Conservation (phyloP, 2,329 filamentous ascomycete species). For the Aureobasidium vineae region DNA sequence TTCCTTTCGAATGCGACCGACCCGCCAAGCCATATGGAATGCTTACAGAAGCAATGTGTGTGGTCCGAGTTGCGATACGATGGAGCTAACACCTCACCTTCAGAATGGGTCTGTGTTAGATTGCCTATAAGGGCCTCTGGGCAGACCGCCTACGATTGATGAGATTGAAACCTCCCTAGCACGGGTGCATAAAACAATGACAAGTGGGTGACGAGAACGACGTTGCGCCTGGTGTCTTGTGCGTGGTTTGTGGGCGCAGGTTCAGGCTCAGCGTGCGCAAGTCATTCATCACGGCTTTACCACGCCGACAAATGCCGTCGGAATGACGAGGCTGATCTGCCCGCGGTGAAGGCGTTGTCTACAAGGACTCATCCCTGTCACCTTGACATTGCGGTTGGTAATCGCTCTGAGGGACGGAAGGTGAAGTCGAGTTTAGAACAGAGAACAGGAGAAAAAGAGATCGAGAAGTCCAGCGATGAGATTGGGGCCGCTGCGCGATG, state of each 20-base stretch:
- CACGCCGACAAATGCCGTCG: slow-evolving; percentile 22
- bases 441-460: neutral
- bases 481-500: neutral
- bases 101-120: slow-evolving; percentile 1
- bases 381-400: neutral
- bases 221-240: slow-evolving; percentile 16
- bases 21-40: slow-evolving; percentile 23
- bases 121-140: slow-evolving; percentile 10
- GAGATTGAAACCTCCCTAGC: slow-evolving; percentile 5
- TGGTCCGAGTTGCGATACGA: slow-evolving; percentile 19
- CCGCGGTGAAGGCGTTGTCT: slow-evolving; percentile 3
- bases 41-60: slow-evolving; percentile 14
- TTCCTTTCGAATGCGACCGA: slow-evolving; percentile 3
- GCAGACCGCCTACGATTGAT: slow-evolving; percentile 5
- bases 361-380: slow-evolving; percentile 9
- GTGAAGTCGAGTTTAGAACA: neutral
- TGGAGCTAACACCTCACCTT: slow-evolving; percentile 24
- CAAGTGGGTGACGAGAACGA: slow-evolving; percentile 12
- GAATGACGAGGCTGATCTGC: slow-evolving; percentile 23
- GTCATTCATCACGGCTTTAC: slow-evolving; percentile 3
- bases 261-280: slow-evolving; percentile 6
- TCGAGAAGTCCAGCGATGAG: neutral
- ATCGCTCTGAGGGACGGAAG: neutral
- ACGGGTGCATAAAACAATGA: slow-evolving; percentile 9
- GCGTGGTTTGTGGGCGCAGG: slow-evolving; percentile 4